phyloP scores from a whole-genome alignment of 2,329 filamentous ascomycete genomes.

The Helotiales sp. region DNA sequence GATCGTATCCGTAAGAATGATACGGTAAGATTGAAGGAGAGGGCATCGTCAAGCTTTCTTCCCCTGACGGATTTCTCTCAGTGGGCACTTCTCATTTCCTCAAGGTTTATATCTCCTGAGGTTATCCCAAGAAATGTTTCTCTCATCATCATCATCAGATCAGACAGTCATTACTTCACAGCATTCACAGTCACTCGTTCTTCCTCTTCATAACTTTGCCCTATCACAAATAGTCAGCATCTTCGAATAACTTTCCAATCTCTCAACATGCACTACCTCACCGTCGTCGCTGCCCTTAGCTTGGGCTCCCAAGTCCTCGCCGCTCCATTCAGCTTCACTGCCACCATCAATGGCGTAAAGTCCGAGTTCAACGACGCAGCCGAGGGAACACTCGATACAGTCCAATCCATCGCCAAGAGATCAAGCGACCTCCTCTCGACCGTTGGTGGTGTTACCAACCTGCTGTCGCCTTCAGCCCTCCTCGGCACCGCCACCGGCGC shows the following conservation, averaged over 20 bases:
- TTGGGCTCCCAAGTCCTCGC: slow-evolving; percentile 11
- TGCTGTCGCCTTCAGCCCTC: background rate
- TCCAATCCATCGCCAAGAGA: background rate
- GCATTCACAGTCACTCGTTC: background rate
- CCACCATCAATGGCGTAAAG: background rate
- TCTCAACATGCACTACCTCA: slow-evolving; percentile 16
- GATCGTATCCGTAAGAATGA: background rate
- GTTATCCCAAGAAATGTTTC: background rate
- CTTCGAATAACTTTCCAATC: background rate
- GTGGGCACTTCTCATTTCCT: background rate
- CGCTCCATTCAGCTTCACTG: background rate
- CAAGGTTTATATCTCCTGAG: background rate
- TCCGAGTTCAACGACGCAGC: background rate
- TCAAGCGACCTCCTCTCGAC: background rate
- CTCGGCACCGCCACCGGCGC: background rate
- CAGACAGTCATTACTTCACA: background rate
- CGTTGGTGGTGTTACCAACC: background rate
- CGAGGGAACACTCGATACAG: background rate
- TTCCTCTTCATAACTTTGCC: background rate
- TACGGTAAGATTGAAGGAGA: background rate
- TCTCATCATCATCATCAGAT: background rate
- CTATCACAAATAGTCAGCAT: background rate
- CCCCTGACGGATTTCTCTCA: no score
- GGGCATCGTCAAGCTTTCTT: background rate
- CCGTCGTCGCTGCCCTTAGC: slow-evolving; percentile 10